A percentile compares a stretch with the other conserved stretches of the same genome.
phyloP scores from a whole-genome alignment of 2,329 filamentous ascomycete species.

The Saccharata proteae region DNA sequence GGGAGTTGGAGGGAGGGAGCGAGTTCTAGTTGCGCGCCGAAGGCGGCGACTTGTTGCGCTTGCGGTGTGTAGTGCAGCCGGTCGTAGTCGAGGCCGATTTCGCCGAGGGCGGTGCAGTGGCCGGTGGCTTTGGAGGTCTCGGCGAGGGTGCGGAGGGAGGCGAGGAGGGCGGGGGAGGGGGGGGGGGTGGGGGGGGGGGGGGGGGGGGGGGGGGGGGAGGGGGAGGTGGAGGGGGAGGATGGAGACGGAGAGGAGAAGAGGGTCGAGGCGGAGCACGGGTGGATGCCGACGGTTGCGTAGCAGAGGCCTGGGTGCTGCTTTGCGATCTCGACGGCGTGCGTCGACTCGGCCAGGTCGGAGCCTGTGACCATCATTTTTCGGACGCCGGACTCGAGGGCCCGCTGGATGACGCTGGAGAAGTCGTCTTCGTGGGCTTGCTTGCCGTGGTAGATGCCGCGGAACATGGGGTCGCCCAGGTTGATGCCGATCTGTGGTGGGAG shows the following conservation, averaged over 20 bases:
- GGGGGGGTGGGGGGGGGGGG: constrained; percentile 30
- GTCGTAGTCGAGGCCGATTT: constrained; percentile 95
- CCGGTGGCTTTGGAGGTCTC: constrained; percentile 41
- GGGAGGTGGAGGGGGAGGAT: constrained; percentile 52
- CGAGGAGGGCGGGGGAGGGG: constrained; percentile 37
- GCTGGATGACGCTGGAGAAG: constrained; percentile 61
- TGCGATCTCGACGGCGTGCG: constrained; percentile 62
- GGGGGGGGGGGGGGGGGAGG: constrained; percentile 61
- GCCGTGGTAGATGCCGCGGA: constrained; percentile 71
- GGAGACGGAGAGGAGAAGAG: constrained; percentile 37
- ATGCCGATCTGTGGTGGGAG: constrained; percentile 69
- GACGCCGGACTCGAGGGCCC: constrained; percentile 69
- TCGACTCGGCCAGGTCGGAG: constrained; percentile 68
- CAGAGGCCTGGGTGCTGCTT: constrained; percentile 64
- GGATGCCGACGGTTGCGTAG: constrained; percentile 85
- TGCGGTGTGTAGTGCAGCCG: constrained; percentile 71
- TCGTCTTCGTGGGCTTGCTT: constrained; percentile 64
- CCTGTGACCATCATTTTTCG: constrained; percentile 87
- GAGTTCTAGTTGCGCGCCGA: constrained; percentile 69
- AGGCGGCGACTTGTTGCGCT: constrained; percentile 71
- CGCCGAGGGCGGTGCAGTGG: constrained; percentile 71
- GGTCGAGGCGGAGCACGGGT: constrained; percentile 78
- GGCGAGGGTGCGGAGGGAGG: constrained; percentile 53
- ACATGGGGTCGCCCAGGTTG: constrained; percentile 89
- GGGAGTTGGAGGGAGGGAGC: constrained; percentile 68